Evolutionary conservation across 352 stramenopile genomes (phyloP), one percentile per base, ranked within the genome.

Genomic region (Globisporangium uncinulatum): DNA sequence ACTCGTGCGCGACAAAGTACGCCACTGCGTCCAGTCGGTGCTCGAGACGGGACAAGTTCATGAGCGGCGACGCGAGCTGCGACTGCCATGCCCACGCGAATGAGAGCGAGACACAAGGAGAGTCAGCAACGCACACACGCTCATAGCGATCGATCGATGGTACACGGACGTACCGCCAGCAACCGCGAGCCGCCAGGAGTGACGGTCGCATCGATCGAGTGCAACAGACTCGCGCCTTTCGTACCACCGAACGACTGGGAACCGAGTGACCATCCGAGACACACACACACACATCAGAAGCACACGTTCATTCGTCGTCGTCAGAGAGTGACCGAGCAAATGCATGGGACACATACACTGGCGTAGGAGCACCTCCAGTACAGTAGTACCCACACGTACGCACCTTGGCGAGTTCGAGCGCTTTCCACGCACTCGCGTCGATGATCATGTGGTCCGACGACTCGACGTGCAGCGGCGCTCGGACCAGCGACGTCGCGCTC

Each of bases 361-460:
- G n/a, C n/a, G n/a, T n/a, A n/a, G n/a, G n/a, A n/a, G n/a, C n/a
- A n/a, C n/a, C n/a, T n/a, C n/a, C n/a, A n/a, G n/a, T n/a, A n/a
- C n/a, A n/a, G n/a, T n/a, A n/a, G n/a, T n/a, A n/a, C n/a, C n/a
- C n/a, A n/a, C n/a, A n/a, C n/a, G n/a, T n/a, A 37, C 42, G 21
- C 50, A 73, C 66, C 53, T 86, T 88, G 0, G 73, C 61, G n/a
- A 92, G 59, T 34, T 92, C 81, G 3, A 92, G 75, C 0, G 76
- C 73, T 59, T 74, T 75, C 81, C 81, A 92, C 6, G 81, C 81
- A 24, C 81, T 92, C 0, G 73, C 57, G 43, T 92, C 81, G 44
- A 92, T 89, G 57, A 92, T 83, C 81, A 92, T 92, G 57, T 87
- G 76, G 48, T 87, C 74, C 0, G 72, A 80, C 21, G 67, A 82